phyloP scores from a whole-genome alignment of 2,329 filamentous ascomycete genomes.

The Botrytis fabae region DNA sequence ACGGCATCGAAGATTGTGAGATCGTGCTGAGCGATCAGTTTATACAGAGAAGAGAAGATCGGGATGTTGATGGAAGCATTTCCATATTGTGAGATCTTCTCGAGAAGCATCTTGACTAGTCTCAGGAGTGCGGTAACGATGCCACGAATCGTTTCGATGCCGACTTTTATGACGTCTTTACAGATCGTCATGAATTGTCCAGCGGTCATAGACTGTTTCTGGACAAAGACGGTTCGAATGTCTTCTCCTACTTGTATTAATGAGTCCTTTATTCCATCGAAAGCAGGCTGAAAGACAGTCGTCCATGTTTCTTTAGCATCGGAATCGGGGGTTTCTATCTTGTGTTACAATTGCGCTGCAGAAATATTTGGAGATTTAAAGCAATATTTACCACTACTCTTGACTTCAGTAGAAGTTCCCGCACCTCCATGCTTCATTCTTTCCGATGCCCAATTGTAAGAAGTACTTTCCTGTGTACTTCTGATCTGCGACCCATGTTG shows the following conservation, averaged over 20 bases:
- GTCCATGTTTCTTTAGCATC: not conserved
- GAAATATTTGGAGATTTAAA: not conserved
- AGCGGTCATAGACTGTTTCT: not conserved
- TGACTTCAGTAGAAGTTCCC: not conserved
- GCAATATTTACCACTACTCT: not conserved
- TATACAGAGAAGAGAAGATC: not conserved
- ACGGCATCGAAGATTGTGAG: conserved; percentile 3
- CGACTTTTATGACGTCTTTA: not conserved
- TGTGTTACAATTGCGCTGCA: not conserved
- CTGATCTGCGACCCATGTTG: not conserved
- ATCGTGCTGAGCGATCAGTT: not conserved
- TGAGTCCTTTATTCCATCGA: not conserved
- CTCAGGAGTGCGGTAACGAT: not conserved
- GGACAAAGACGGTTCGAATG: not conserved
- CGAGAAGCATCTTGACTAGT: not conserved
- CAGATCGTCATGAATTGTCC: not conserved
- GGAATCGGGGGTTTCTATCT: not conserved
- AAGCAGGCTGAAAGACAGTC: not conserved
- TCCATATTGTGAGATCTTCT: not conserved
- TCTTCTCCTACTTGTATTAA: not conserved
- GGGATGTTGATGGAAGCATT: not conserved
- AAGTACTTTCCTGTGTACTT: not conserved
- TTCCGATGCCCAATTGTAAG: not conserved
- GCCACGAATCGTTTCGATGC: not conserved
- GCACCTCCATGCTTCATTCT: conserved; percentile 6